Evolutionary conservation across 495 filamentous ascomycete genomes (phyloP).

Genomic region (Barbatosphaeria neglecta): DNA sequence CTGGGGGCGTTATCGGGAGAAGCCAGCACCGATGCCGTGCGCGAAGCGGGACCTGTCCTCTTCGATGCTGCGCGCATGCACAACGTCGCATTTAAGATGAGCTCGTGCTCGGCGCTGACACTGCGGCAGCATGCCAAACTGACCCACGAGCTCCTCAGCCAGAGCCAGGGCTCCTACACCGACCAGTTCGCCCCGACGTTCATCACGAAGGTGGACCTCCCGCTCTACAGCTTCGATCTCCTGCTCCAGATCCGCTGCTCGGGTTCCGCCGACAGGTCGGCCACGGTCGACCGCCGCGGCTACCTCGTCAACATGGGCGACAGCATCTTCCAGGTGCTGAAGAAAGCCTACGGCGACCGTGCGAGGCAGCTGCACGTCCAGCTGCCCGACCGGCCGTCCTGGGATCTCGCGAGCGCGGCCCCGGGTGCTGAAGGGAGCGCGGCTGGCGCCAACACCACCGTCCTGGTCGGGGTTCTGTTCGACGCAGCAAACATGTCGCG

Average conservation of each 20-base stretch:
- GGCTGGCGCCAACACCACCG: no score
- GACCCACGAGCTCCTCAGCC: conserved; percentile 61
- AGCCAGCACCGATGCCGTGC: conserved; percentile 16
- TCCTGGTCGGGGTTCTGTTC: conserved; percentile 59
- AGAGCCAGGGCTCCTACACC: conserved; percentile 53
- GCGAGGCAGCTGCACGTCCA: conserved; percentile 52
- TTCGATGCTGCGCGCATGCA: conserved; percentile 61
- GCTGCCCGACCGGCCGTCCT: conserved; percentile 20
- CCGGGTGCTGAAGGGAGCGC: conserved; percentile 8
- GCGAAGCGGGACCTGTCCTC: conserved; percentile 31
- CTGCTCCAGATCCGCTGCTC: conserved; percentile 20
- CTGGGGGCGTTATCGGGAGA: conserved; percentile 26
- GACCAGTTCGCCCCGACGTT: conserved; percentile 80
- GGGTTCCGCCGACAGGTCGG: conserved; percentile 4
- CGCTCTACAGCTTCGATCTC: conserved; percentile 62
- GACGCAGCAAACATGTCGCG: conserved; percentile 59
- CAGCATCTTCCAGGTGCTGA: conserved; percentile 51
- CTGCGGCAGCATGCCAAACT: conserved; percentile 58
- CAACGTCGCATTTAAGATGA: conserved; percentile 90
- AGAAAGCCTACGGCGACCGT: conserved; percentile 61
- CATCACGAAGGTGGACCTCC: conserved; percentile 56
- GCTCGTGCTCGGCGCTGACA: conserved; percentile 63
- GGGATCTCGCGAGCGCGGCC: conserved; percentile 25
- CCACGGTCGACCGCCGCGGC: conserved; percentile 18
- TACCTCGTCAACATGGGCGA: conserved; percentile 21